Evolutionary conservation across 2,329 filamentous ascomycete species (phyloP).

Genomic region (Didymella pinodella): DNA sequence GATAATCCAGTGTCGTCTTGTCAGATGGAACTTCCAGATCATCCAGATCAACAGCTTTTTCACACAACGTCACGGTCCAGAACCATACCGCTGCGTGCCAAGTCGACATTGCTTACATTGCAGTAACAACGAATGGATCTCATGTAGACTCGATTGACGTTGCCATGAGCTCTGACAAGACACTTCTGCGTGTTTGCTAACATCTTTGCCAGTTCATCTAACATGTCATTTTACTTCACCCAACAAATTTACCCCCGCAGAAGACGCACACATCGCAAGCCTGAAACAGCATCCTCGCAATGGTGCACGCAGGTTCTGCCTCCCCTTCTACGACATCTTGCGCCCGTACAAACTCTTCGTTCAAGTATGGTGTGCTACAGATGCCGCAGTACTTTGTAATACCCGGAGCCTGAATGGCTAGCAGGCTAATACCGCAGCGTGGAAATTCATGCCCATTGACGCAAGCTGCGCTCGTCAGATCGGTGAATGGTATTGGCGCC

Average conservation of each 20-base stretch:
- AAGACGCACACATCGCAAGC: conserved; percentile 51
- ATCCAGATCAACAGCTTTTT: conserved; percentile 3
- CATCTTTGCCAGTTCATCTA: neutral
- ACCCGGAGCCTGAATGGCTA: conserved; percentile 63
- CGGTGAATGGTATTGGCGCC: conserved; percentile 57
- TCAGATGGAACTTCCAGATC: neutral
- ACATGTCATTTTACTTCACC: conserved; percentile 17
- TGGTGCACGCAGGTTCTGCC: conserved; percentile 26
- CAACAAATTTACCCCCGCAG: conserved; percentile 49
- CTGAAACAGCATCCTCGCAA: conserved; percentile 43
- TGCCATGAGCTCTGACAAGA: neutral
- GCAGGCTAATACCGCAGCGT: conserved; percentile 63
- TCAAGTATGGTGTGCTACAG: conserved; percentile 60
- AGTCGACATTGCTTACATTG: neutral
- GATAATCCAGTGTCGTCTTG: neutral
- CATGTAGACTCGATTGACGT: neutral
- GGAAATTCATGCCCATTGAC: conserved; percentile 61
- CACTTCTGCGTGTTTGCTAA: no score
- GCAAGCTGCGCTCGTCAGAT: conserved; percentile 58
- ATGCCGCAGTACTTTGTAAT: conserved; percentile 62
- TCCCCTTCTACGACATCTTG: conserved; percentile 27
- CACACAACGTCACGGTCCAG: neutral
- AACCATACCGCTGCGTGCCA: conserved; percentile 3
- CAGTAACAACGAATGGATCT: no score
- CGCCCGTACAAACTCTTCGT: conserved; percentile 51